Conservation (phyloP, 495 filamentous ascomycete genomes). For the Penicillium nucicola region DNA sequence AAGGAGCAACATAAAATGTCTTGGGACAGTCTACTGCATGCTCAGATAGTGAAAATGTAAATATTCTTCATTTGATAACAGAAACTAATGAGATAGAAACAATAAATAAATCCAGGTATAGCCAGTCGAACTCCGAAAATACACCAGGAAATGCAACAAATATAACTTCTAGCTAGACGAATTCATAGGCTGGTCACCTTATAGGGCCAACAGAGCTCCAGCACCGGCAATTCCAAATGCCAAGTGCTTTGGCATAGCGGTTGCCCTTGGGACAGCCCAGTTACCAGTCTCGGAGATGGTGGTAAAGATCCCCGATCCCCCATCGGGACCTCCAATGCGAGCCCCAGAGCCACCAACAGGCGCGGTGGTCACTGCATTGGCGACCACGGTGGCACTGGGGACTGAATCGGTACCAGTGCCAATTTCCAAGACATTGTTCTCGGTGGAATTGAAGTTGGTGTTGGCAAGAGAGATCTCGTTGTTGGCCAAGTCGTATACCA, state of each 20-base stretch:
- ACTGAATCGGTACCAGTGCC: conserved; percentile 58
- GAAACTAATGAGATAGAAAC: neutral
- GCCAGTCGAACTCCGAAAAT: conserved; percentile 10
- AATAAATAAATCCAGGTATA: conserved; percentile 5
- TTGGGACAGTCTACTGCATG: too few species aligned
- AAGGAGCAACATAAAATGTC: neutral
- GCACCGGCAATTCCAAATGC: conserved; percentile 26
- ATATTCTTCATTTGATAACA: conserved; percentile 3
- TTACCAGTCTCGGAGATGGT: conserved; percentile 20
- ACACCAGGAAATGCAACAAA: conserved; percentile 7
- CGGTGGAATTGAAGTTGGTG: conserved; percentile 75
- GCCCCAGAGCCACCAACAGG: conserved; percentile 34
- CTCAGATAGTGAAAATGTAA: neutral
- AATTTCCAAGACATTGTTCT: conserved; percentile 68
- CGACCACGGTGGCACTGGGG: conserved; percentile 67
- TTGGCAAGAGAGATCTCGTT: conserved; percentile 86
- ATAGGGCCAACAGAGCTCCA: conserved; percentile 26
- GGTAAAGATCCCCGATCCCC: conserved; percentile 11
- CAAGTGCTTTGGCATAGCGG: conserved; percentile 20
- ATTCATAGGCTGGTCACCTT: neutral
- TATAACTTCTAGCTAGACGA: neutral
- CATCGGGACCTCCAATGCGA: conserved; percentile 32
- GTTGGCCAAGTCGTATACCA: conserved; percentile 87
- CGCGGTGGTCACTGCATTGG: conserved; percentile 56
- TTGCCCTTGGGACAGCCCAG: conserved; percentile 12